These are phyloP conservation scores for Carex arenaria DNA, from an alignment of 202 grass and related monocot species.

Conservation along the genomic window DNA sequence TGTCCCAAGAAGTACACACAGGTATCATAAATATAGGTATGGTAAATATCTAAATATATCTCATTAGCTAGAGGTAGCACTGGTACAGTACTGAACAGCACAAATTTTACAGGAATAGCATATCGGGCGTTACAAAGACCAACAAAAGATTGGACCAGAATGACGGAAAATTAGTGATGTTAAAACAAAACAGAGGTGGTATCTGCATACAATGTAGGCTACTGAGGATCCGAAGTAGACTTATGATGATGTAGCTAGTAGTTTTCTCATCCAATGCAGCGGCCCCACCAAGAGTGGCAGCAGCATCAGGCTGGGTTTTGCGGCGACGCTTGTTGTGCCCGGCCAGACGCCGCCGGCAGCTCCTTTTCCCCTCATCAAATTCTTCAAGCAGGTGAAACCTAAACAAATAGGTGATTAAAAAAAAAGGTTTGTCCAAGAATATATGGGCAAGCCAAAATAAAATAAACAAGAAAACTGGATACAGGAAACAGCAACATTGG, in stretches of 20 bases:
- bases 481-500: not conserved
- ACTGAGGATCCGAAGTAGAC: constrained; percentile 74
- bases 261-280: constrained; percentile 55
- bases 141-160: not conserved
- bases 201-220: constrained; percentile 68
- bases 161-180: not conserved
- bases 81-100: not conserved
- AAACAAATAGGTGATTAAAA: constrained; percentile 20
- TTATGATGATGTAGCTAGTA: constrained; percentile 70
- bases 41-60: not conserved
- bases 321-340: constrained; percentile 91
- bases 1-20: not conserved
- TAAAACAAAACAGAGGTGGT: not conserved
- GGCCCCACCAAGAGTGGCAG: constrained; percentile 26
- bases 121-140: not conserved
- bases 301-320: constrained; percentile 65
- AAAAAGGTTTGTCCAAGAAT: constrained; percentile 6
- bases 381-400: constrained; percentile 94
- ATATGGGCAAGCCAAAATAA: constrained; percentile 11
- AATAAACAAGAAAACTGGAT: not conserved
- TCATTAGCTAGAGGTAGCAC: not conserved
- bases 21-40: not conserved
- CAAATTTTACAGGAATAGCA: not conserved
- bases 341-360: constrained; percentile 81
- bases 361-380: constrained; percentile 96